A percentile compares a stretch with the other conserved stretches of the same genome.
phyloP scores from a whole-genome alignment of 2,329 filamentous ascomycete genomes.

The Colletotrichum filicis region DNA sequence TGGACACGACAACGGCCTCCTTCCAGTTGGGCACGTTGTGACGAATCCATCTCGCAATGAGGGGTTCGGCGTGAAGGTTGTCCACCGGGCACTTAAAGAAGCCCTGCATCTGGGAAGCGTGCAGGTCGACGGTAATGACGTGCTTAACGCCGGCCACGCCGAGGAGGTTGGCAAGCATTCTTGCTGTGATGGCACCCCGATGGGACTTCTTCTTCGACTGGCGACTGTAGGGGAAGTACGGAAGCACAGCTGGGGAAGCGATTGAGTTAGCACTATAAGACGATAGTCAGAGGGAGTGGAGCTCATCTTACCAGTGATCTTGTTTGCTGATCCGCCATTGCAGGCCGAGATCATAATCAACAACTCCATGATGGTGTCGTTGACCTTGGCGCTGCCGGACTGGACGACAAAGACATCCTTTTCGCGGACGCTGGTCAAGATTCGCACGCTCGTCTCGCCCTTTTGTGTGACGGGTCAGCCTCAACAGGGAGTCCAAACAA shows the following conservation, averaged over 20 bases:
- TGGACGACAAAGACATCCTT: slow-evolving; percentile 99
- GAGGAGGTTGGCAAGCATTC: slow-evolving; percentile 96
- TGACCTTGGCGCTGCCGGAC: slow-evolving; percentile 94
- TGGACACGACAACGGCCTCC: slow-evolving; percentile 95
- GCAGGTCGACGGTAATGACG: slow-evolving; percentile 96
- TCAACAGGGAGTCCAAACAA: slow-evolving; percentile 40
- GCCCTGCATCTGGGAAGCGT: slow-evolving; percentile 98
- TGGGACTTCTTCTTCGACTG: slow-evolving; percentile 99
- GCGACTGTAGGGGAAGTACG: slow-evolving; percentile 98
- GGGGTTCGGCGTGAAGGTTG: slow-evolving; percentile 94
- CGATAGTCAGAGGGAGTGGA: neutral
- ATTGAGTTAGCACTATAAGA: slow-evolving; percentile 20
- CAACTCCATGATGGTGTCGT: slow-evolving; percentile 99
- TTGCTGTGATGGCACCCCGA: slow-evolving; percentile 93
- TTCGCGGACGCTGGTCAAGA: slow-evolving; percentile 84
- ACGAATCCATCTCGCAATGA: slow-evolving; percentile 95
- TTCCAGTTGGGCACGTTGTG: slow-evolving; percentile 89
- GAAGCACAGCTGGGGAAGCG: slow-evolving; percentile 75
- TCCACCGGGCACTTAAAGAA: slow-evolving; percentile 99
- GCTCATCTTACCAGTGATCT: slow-evolving; percentile 90
- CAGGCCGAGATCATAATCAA: slow-evolving; percentile 99
- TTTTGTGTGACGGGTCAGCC: slow-evolving; percentile 49
- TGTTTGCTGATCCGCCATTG: slow-evolving; percentile 96
- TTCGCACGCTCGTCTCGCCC: slow-evolving; percentile 77
- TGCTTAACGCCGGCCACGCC: slow-evolving; percentile 95